phyloP scores from a whole-genome alignment of 306 rosid species.

The Prinsepia uniflora region DNA sequence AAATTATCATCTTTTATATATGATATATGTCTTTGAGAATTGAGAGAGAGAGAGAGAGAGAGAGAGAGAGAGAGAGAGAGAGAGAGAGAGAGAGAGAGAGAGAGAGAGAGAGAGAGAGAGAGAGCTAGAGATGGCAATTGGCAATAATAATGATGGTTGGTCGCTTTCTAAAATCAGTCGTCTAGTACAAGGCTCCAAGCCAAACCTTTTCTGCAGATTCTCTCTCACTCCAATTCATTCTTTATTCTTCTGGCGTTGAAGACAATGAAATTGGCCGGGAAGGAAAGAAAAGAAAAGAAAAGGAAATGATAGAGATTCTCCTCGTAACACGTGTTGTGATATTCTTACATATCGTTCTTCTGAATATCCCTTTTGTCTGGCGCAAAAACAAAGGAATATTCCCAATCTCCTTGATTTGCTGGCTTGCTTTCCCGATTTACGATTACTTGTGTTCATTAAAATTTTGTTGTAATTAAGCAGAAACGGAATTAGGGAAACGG shows the following conservation, averaged over 20 bases:
- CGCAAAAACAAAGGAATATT: constrained; percentile 57
- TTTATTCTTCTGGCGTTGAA: constrained; percentile 5
- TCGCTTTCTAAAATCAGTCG: constrained; percentile 69
- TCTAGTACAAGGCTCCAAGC: constrained; percentile 71
- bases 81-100: constrained; percentile 14
- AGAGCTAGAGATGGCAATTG: constrained; percentile 8
- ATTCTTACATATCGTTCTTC: constrained; percentile 52
- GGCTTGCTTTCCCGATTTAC: constrained; percentile 9
- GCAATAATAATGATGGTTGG: constrained; percentile 54
- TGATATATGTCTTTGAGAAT: too few relatives aligned
- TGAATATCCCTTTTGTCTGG: constrained; percentile 93
- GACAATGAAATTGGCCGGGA: not conserved
- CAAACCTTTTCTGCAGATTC: constrained; percentile 75
- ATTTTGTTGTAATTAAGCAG: not conserved
- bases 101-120: constrained; percentile 15
- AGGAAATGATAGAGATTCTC: constrained; percentile 37
- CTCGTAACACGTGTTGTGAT: constrained; percentile 49
- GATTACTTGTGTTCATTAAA: not conserved
- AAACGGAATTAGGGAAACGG: constrained; percentile 10
- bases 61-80: constrained; percentile 7
- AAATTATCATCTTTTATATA: not conserved
- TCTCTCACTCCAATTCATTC: constrained; percentile 14
- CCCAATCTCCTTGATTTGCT: constrained; percentile 22
- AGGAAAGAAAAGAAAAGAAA: constrained; percentile 10
- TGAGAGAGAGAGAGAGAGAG: constrained; percentile 15